Evolutionary conservation across 257 asterid species (phyloP).

Genomic region (Cinchona pubescens): DNA sequence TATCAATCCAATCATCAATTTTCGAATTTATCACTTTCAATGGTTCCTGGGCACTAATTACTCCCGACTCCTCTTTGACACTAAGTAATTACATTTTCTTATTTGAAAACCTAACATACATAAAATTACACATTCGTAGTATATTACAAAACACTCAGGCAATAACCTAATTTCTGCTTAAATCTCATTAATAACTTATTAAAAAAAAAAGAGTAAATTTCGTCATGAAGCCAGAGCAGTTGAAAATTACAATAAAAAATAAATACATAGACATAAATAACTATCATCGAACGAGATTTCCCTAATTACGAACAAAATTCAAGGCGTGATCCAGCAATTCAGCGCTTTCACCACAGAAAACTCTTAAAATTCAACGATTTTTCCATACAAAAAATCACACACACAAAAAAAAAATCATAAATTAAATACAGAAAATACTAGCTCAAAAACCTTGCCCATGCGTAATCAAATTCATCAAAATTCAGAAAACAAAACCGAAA

Average conservation of each 20-base stretch:
- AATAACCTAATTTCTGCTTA: background rate
- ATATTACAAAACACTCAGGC: background rate
- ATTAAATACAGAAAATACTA: background rate
- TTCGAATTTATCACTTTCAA: background rate
- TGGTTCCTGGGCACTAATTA: background rate
- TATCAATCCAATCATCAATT: background rate
- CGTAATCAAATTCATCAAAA: background rate
- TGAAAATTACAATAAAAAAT: background rate
- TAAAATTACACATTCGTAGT: background rate
- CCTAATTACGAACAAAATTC: background rate
- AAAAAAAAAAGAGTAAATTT: background rate
- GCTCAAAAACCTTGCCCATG: background rate
- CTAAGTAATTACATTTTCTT: background rate
- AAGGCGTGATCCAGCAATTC: constrained; percentile 3
- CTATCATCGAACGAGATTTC: background rate
- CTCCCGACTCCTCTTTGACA: background rate
- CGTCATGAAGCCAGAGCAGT: background rate
- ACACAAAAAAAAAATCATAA: background rate
- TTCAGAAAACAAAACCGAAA: no score
- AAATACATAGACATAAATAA: background rate
- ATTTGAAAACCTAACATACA: background rate
- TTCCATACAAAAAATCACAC: no score
- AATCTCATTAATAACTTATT: background rate
- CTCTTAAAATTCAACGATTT: background rate
- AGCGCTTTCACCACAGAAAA: background rate